Percentiles rank a stretch among this genome's conserved stretches.
phyloP scores from a whole-genome alignment of 75 land plant genomes.

The Cunninghamia lanceolata region DNA sequence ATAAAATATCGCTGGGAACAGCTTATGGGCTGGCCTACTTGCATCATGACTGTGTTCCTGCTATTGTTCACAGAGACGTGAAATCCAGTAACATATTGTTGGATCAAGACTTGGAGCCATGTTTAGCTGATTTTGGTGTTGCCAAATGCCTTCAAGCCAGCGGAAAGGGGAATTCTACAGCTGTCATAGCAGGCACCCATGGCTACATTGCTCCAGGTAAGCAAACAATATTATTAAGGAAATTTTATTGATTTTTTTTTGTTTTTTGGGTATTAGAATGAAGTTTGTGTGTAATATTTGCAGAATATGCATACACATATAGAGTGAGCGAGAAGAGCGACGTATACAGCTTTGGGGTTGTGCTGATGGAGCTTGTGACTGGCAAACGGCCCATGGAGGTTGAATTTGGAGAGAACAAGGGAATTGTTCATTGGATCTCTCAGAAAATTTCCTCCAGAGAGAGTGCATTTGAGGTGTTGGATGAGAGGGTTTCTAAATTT shows the following conservation, averaged over 20 bases:
- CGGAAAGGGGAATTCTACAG: conserved; percentile 23
- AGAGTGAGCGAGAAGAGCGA: conserved; percentile 77
- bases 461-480: conserved; percentile 30
- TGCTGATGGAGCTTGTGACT: conserved; percentile 71
- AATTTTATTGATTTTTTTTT: neutral
- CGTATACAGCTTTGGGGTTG: conserved; percentile 83
- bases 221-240: neutral
- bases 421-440: conserved; percentile 58
- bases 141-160: conserved; percentile 48
- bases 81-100: conserved; percentile 9
- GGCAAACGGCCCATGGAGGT: conserved; percentile 62
- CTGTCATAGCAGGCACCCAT: conserved; percentile 48
- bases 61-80: conserved; percentile 14
- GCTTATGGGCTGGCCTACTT: conserved; percentile 10
- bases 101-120: neutral
- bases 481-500: conserved; percentile 25
- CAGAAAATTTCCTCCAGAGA: conserved; percentile 27
- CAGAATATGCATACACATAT: conserved; percentile 70
- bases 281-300: neutral
- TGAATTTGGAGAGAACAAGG: conserved; percentile 64
- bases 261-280: neutral
- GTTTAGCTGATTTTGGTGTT: conserved; percentile 47
- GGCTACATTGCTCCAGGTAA: conserved; percentile 75
- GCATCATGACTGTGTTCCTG: conserved; percentile 12
- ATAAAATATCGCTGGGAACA: conserved; percentile 6